phyloP scores from a whole-genome alignment of 75 land plant genomes.

The Cryptomeria japonica region DNA sequence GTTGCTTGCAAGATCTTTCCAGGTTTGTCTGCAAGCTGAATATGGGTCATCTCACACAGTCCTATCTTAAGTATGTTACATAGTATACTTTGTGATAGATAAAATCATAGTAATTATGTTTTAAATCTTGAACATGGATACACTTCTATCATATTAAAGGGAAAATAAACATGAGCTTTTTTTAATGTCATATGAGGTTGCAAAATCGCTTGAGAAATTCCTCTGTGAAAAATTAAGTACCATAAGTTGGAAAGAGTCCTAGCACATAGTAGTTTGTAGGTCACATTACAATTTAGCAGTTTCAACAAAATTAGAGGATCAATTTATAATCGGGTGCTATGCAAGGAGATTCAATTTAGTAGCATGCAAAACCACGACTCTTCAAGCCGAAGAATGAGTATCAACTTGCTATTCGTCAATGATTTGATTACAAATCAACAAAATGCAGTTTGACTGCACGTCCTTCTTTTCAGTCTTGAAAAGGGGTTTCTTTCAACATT shows the following conservation, averaged over 20 bases:
- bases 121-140: background rate
- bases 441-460: background rate
- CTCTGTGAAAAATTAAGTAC: background rate
- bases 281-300: background rate
- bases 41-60: background rate
- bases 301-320: background rate
- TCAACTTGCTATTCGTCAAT: background rate
- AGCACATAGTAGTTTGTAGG: background rate
- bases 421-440: background rate
- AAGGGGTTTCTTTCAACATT: background rate
- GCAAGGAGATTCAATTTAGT: background rate
- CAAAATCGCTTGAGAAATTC: background rate
- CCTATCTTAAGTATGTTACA: background rate
- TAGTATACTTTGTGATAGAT: background rate
- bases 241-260: slow-evolving; percentile 2
- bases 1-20: background rate
- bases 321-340: background rate
- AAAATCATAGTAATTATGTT: background rate
- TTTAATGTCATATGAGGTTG: background rate
- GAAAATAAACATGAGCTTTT: background rate
- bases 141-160: background rate
- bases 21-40: background rate
- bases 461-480: background rate
- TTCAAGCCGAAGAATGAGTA: background rate
- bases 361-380: background rate